phyloP scores from a whole-genome alignment of 164 flowering plant genomes.

The Vitis riparia region DNA sequence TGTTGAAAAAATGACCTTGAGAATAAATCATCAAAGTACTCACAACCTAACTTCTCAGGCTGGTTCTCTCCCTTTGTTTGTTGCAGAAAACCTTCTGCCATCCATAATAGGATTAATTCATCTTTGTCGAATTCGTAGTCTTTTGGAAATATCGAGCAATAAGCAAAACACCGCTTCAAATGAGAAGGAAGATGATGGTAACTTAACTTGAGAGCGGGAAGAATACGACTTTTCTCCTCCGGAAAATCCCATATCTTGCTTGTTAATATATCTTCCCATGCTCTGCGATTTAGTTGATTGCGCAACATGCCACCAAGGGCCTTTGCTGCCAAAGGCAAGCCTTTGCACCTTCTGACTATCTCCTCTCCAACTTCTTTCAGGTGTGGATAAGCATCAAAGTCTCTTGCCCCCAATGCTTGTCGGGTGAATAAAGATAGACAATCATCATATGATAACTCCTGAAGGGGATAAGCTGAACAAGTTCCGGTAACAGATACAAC shows the following conservation, averaged over 20 bases:
- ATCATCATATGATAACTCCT: not conserved
- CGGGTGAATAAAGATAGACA: not conserved
- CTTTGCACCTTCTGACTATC: conserved; percentile 7
- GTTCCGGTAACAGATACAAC: not conserved
- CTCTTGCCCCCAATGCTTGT: conserved; percentile 2
- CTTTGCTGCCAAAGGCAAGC: too few species aligned
- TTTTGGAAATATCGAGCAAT: too few species aligned
- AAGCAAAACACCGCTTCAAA: conserved; percentile 17
- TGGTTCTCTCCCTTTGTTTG: not conserved
- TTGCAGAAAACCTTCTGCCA: not conserved
- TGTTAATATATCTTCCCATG: not conserved
- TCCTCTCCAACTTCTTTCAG: conserved; percentile 5
- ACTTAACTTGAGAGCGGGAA: too few species aligned
- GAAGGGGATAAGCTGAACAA: too few species aligned
- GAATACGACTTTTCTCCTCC: too few species aligned
- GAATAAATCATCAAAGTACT: too few species aligned
- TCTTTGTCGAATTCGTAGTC: too few species aligned
- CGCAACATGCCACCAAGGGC: conserved; percentile 11
- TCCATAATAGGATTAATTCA: not conserved
- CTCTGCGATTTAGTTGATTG: not conserved
- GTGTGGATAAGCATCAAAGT: not conserved
- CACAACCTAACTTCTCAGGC: not conserved
- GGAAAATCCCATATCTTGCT: conserved; percentile 12
- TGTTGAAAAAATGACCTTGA: too few species aligned
- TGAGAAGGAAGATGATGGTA: conserved; percentile 26